phyloP scores from a whole-genome alignment of 371 early-diverging fungal species.

The Lichtheimia ornata region DNA sequence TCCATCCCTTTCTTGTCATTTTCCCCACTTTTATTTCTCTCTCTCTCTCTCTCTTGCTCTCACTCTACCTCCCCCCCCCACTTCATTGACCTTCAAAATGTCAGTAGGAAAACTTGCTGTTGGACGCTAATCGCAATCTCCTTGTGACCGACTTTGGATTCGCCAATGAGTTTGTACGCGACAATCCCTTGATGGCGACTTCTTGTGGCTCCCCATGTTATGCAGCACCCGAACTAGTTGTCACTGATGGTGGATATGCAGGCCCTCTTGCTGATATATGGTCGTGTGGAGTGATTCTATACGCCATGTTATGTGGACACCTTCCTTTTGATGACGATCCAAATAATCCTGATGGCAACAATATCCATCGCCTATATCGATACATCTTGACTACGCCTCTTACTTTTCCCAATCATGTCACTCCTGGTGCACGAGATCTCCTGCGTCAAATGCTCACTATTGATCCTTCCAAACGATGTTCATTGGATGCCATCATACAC shows the following conservation, averaged over 20 bases:
- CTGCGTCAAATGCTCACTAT: slow-evolving; percentile 60
- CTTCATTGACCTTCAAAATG: slow-evolving; percentile 27
- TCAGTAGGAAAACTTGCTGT: slow-evolving; percentile 83
- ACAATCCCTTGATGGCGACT: slow-evolving; percentile 77
- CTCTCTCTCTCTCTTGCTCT: too few species aligned
- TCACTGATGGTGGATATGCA: slow-evolving; percentile 88
- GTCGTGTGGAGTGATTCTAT: slow-evolving; percentile 93
- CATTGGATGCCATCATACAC: slow-evolving; percentile 46
- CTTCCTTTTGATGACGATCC: slow-evolving; percentile 88
- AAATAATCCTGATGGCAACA: slow-evolving; percentile 69
- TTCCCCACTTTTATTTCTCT: too few species aligned
- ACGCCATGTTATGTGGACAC: slow-evolving; percentile 76
- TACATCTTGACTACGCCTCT: slow-evolving; percentile 63
- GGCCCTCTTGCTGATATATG: slow-evolving; percentile 96
- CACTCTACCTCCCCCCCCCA: too few species aligned
- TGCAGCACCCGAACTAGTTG: slow-evolving; percentile 96
- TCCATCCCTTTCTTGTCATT: not conserved
- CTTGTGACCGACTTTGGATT: slow-evolving; percentile 99
- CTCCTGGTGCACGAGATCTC: slow-evolving; percentile 47
- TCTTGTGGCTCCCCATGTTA: slow-evolving; percentile 98
- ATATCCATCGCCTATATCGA: slow-evolving; percentile 65
- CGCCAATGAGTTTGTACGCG: slow-evolving; percentile 83
- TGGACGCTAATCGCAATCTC: slow-evolving; percentile 84
- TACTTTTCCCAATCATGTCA: slow-evolving; percentile 58
- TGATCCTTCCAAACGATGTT: slow-evolving; percentile 55